These are phyloP conservation scores for Naganishia albida DNA, from an alignment of 1,284 basidiomycete species.

Conservation along the genomic window DNA sequence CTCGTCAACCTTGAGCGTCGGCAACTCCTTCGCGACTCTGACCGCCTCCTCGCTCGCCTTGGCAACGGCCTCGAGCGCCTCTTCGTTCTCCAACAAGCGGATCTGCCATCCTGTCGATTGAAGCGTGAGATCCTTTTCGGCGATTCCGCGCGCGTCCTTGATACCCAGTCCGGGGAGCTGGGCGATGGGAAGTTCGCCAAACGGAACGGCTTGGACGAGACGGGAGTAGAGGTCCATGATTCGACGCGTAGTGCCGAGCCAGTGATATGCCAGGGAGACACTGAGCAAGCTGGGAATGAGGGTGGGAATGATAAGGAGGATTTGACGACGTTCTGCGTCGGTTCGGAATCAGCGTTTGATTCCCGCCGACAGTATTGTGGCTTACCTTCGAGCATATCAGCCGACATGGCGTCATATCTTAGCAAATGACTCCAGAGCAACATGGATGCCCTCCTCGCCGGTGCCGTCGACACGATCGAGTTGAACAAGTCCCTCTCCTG, in stretches of 20 bases:
- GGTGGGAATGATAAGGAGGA: constrained; percentile 71
- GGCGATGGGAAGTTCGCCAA: constrained; percentile 60
- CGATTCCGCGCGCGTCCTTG: constrained; percentile 58
- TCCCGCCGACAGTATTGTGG: constrained; percentile 1
- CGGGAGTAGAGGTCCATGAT: constrained; percentile 82
- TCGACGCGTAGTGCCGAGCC: constrained; percentile 78
- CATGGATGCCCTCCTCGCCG: constrained; percentile 62
- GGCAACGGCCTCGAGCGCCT: constrained; percentile 17
- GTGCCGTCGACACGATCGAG: constrained; percentile 40
- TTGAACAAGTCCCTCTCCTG: constrained; percentile 20
- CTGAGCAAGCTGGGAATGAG: constrained; percentile 79
- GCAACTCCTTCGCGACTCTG: constrained; percentile 71
- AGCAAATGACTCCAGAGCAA: constrained; percentile 86
- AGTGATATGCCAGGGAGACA: constrained; percentile 82
- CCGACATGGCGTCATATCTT: constrained; percentile 65
- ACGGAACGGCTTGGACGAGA: constrained; percentile 80
- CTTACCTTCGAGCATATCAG: constrained; percentile 66
- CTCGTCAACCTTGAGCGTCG: constrained; percentile 77
- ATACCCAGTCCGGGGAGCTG: constrained; percentile 72
- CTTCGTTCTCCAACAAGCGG: constrained; percentile 53
- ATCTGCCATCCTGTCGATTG: constrained; percentile 59
- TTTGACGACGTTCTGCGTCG: constrained; percentile 63
- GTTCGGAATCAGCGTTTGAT: neutral
- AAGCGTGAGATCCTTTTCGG: constrained; percentile 46
- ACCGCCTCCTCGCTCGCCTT: constrained; percentile 65